Evolutionary conservation across 148 eudicot genomes (phyloP), one percentile per base, ranked within the genome.

Genomic region (Chenopodium berlandieri): DNA sequence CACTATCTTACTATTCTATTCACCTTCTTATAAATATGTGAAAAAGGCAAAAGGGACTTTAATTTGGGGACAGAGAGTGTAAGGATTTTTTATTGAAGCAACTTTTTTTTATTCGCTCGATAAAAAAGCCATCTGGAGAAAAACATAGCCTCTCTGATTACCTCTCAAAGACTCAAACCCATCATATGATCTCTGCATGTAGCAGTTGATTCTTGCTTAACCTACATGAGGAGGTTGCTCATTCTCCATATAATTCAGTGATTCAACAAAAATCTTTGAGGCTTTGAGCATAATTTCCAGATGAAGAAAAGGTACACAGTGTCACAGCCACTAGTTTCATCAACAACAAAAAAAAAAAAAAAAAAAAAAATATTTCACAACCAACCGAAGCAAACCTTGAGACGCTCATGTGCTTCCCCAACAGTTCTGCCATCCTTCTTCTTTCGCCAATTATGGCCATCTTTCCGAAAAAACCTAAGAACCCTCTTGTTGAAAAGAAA

Each of bases 361-460:
- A 48, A 27, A 73, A 62, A 14, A 27, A 27, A 27, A 27, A n/a
- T n/a, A n/a, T n/a, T 0, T 19, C 58, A 73, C 60, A 73, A 56
- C 60, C 68, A 77, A 65, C n/a, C 63, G 7, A 65, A 74, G 68
- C 76, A 81, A 87, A 95, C 99, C 99, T 95, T 95, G 48, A 95
- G 93, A 54, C 95, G 92, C 78, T 94, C 99, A 80, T 95, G 99
- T 62, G 97, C 97, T 90, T 95, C 99, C 74, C 94, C 97, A 83
- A 92, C 93, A 68, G 91, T 90, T 83, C 90, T 86, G 34, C 94
- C 94, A 88, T 95, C 94, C 88, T 85, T 94, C 89, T 91, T 95
- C 82, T 90, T 91, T 71, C 95, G 89, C 98, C 99, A 96, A 65
- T 76, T 92, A 82, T 96, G 91, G 85, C 98, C 98, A 85, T 96